These are phyloP conservation scores for Corymbia calophylla DNA, from an alignment of 441 rosid species.

Conservation along the genomic window DNA sequence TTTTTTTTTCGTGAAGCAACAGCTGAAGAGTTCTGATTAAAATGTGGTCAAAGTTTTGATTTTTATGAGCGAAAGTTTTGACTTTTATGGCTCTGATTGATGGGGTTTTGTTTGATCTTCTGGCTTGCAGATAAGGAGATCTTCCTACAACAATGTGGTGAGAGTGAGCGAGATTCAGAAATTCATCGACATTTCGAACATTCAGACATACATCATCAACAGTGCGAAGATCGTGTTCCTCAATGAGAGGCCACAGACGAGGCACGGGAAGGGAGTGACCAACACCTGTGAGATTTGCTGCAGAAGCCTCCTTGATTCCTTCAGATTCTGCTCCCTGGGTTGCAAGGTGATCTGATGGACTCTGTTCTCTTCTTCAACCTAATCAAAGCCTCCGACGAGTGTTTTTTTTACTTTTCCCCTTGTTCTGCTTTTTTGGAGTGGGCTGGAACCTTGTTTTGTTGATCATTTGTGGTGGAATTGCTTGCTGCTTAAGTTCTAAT, in stretches of 20 bases:
- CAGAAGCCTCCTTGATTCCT: constrained; percentile 81
- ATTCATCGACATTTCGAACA: constrained; percentile 59
- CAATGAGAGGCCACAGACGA: constrained; percentile 73
- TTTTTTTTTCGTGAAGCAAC: not conserved
- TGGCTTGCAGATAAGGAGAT: constrained; percentile 59
- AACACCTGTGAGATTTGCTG: constrained; percentile 72
- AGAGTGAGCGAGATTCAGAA: constrained; percentile 75
- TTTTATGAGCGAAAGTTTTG: not conserved
- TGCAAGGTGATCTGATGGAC: constrained; percentile 48
- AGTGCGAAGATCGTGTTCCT: constrained; percentile 80
- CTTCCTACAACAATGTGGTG: constrained; percentile 84
- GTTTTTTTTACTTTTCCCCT: not conserved
- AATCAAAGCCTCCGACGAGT: not conserved
- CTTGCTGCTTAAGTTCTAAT: not conserved
- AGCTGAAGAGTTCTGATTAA: not conserved
- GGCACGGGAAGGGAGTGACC: constrained; percentile 86
- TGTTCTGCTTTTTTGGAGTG: not conserved
- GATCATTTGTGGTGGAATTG: not conserved
- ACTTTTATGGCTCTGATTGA: not conserved
- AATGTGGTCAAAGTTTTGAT: not conserved
- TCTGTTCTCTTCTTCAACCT: not conserved
- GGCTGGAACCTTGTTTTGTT: no score
- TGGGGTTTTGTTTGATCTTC: not conserved
- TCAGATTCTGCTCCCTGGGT: constrained; percentile 82
- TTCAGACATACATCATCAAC: constrained; percentile 82